phyloP scores from a whole-genome alignment of 495 filamentous ascomycete species.

The Hyphodiscus hymeniophilus region DNA sequence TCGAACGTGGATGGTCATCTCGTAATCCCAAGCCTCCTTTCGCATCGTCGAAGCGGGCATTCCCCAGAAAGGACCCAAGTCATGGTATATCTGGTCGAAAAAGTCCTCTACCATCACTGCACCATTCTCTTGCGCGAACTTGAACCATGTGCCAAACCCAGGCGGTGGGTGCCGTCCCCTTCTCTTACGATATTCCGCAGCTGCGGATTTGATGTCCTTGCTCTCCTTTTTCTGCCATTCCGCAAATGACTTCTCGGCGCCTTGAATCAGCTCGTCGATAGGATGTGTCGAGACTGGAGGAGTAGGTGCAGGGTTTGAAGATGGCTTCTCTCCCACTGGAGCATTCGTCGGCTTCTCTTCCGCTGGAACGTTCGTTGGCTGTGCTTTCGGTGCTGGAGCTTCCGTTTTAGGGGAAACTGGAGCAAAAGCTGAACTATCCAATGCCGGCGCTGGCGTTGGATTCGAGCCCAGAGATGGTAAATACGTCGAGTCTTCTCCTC shows the following conservation, averaged over 20 bases:
- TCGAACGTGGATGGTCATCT: conserved; percentile 52
- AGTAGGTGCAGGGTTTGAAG: background rate
- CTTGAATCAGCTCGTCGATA: conserved; percentile 37
- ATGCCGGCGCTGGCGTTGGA: background rate
- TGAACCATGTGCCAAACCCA: conserved; percentile 62
- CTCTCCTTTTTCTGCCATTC: conserved; percentile 32
- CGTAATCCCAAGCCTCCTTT: conserved; percentile 40
- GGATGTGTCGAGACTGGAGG: conserved; percentile 26
- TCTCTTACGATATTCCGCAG: conserved; percentile 50
- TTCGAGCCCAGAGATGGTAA: background rate
- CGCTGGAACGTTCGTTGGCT: background rate
- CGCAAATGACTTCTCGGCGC: conserved; percentile 33
- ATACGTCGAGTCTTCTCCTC: background rate
- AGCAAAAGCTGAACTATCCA: background rate
- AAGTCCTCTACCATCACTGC: conserved; percentile 61
- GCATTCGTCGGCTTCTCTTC: background rate
- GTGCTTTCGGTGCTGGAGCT: background rate
- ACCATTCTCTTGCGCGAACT: conserved; percentile 50
- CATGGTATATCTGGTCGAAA: conserved; percentile 64
- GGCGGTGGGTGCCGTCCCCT: conserved; percentile 67
- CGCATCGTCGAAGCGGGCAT: conserved; percentile 48
- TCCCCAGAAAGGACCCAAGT: conserved; percentile 65
- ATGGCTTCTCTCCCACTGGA: background rate
- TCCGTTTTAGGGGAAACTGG: background rate
- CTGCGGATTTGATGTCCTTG: conserved; percentile 47